Conservation (phyloP, 495 filamentous ascomycete species). For the Tuber indicum region DNA sequence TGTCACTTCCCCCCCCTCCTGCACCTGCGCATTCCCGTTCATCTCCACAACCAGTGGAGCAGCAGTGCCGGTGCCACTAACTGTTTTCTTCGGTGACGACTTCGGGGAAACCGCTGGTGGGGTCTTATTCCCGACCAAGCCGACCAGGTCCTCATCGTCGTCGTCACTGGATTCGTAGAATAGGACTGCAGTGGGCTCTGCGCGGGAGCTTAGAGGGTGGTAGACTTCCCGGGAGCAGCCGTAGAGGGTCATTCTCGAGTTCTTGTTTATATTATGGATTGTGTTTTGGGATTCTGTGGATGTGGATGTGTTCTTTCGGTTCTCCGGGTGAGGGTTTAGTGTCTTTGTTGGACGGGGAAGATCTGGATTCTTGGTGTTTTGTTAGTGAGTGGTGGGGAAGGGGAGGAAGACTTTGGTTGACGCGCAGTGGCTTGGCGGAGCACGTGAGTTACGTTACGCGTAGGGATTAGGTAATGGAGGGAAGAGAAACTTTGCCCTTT, state of each 20-base stretch:
- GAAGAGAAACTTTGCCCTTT: neutral
- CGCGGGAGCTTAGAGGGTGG: constrained; percentile 35
- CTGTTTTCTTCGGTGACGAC: constrained; percentile 4
- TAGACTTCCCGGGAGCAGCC: constrained; percentile 41
- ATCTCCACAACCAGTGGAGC: neutral
- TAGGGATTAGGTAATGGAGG: neutral
- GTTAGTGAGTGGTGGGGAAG: neutral
- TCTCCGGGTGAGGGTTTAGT: neutral
- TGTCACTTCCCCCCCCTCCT: neutral
- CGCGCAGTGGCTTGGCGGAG: neutral
- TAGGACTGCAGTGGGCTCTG: constrained; percentile 31
- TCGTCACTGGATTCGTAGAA: constrained; percentile 37
- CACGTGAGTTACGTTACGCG: constrained; percentile 1
- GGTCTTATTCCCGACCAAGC: constrained; percentile 16
- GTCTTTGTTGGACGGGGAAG: neutral
- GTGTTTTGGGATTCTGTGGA: neutral
- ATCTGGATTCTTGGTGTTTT: neutral
- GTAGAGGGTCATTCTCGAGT: constrained; percentile 17
- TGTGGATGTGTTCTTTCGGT: neutral
- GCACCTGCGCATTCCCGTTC: neutral
- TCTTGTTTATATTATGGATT: neutral
- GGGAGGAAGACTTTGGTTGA: neutral
- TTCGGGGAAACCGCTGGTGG: neutral
- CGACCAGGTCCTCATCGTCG: constrained; percentile 24
- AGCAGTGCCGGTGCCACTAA: neutral